A percentile compares a stretch with the other conserved stretches of the same genome.
Evolutionary conservation across 1,284 basidiomycete species (phyloP).

Genomic region (Irpex sp.): DNA sequence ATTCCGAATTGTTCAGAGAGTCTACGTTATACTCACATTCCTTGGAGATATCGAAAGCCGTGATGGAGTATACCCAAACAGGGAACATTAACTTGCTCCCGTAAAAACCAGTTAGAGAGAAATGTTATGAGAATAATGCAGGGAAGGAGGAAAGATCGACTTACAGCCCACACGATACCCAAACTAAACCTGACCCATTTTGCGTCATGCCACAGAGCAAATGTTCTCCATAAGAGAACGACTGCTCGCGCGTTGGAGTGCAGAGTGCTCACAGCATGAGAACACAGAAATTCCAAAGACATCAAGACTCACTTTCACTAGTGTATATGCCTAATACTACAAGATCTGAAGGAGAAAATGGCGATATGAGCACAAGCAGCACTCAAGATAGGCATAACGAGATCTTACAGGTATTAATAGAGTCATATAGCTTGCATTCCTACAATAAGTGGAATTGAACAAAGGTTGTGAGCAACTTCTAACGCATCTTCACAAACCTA

Average conservation of each 20-base stretch:
- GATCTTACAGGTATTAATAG: background rate
- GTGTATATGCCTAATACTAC: constrained; percentile 1
- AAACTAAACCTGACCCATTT: constrained; percentile 2
- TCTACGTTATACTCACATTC: too few relatives aligned
- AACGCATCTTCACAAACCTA: too few relatives aligned
- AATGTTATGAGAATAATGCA: background rate
- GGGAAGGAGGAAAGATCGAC: background rate
- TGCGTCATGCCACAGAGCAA: constrained; percentile 10
- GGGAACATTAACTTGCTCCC: too few relatives aligned
- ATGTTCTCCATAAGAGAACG: constrained; percentile 10
- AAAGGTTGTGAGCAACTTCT: background rate
- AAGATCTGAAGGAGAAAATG: constrained; percentile 3
- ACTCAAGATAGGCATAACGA: background rate
- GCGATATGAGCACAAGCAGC: background rate
- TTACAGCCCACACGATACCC: background rate
- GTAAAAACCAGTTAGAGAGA: too few relatives aligned
- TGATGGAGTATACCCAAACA: too few relatives aligned
- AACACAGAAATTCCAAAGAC: background rate
- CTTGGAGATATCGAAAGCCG: too few relatives aligned
- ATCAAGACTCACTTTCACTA: constrained; percentile 6
- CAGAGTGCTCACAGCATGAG: background rate
- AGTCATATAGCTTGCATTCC: background rate
- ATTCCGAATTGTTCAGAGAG: too few relatives aligned
- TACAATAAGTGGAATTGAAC: background rate
- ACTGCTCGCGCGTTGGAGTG: background rate